phyloP scores from a whole-genome alignment of 2,329 filamentous ascomycete species.

The Fusarium clavum region DNA sequence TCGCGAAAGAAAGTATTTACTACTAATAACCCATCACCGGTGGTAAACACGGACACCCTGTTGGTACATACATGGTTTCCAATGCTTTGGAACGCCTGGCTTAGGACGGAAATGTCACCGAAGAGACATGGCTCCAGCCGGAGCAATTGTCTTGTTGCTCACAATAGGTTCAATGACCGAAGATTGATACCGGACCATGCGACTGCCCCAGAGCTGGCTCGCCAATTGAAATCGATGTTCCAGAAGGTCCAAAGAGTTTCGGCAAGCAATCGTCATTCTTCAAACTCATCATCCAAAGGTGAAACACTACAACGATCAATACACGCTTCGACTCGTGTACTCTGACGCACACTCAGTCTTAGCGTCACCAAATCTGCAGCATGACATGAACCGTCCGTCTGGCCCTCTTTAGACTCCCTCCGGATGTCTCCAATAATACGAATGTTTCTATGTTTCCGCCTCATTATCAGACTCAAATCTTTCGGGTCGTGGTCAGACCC shows the following conservation, averaged over 20 bases:
- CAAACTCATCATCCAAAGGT: constrained; percentile 34
- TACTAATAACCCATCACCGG: constrained; percentile 16
- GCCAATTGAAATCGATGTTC: constrained; percentile 39
- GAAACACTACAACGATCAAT: constrained; percentile 42
- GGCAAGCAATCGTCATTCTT: constrained; percentile 23
- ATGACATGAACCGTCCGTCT: constrained; percentile 29
- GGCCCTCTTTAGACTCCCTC: constrained; percentile 20
- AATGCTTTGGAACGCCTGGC: constrained; percentile 38
- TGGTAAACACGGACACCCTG: constrained; percentile 25
- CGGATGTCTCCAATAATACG: constrained; percentile 33
- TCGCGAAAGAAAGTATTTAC: constrained; percentile 16
- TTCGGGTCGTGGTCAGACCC: constrained; percentile 20
- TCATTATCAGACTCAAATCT: constrained; percentile 23
- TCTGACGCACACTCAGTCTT: constrained; percentile 14
- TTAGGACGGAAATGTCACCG: constrained; percentile 40
- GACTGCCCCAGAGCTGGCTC: constrained; percentile 33
- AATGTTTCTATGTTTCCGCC: constrained; percentile 34
- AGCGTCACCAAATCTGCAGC: constrained; percentile 22
- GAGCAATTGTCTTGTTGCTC: constrained; percentile 32
- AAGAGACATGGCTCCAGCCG: constrained; percentile 27
- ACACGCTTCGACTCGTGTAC: constrained; percentile 29
- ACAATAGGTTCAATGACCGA: constrained; percentile 4
- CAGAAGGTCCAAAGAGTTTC: constrained; percentile 42
- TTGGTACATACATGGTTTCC: constrained; percentile 29
- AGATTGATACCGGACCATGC: constrained; percentile 20